Conservation (phyloP, 2,329 filamentous ascomycete species). For the Claviceps fusiformis region DNA sequence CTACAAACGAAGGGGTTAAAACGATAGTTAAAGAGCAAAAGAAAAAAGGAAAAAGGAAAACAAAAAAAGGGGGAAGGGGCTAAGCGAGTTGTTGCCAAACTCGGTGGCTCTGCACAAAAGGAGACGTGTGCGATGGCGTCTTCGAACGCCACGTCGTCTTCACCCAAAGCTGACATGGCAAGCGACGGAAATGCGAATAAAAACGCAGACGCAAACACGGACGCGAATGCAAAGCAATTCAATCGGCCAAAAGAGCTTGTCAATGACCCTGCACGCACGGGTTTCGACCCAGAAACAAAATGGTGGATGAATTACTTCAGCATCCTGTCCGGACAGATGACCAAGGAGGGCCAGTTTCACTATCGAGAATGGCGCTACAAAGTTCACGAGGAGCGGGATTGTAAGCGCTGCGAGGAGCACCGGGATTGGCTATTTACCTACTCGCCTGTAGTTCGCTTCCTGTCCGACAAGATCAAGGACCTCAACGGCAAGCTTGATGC, state of each 20-base stretch:
- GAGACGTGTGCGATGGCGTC: conserved; percentile 4
- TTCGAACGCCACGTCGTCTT: conserved; percentile 2
- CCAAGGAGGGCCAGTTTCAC: conserved; percentile 52
- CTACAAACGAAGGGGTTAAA: neutral
- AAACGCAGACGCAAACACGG: conserved; percentile 1
- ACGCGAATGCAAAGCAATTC: neutral
- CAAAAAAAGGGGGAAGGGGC: neutral
- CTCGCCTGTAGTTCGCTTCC: conserved; percentile 76
- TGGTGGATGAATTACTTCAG: conserved; percentile 81
- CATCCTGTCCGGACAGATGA: conserved; percentile 63
- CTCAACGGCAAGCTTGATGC: conserved; percentile 64
- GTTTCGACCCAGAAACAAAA: conserved; percentile 45
- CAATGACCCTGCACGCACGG: conserved; percentile 48
- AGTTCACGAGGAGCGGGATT: conserved; percentile 64
- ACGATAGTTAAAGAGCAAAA: neutral
- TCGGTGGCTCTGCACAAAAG: neutral
- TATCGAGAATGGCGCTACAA: conserved; percentile 68
- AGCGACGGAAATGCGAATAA: too few species aligned
- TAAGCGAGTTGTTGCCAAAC: neutral
- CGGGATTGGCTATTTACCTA: conserved; percentile 74
- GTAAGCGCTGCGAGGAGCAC: conserved; percentile 65
- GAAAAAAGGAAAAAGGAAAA: neutral
- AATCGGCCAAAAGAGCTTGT: conserved; percentile 23
- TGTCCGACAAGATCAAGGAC: conserved; percentile 65
- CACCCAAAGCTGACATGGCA: conserved; percentile 7